These are phyloP conservation scores for Piper betle DNA, from an alignment of 164 flowering plant species.

Conservation along the genomic window DNA sequence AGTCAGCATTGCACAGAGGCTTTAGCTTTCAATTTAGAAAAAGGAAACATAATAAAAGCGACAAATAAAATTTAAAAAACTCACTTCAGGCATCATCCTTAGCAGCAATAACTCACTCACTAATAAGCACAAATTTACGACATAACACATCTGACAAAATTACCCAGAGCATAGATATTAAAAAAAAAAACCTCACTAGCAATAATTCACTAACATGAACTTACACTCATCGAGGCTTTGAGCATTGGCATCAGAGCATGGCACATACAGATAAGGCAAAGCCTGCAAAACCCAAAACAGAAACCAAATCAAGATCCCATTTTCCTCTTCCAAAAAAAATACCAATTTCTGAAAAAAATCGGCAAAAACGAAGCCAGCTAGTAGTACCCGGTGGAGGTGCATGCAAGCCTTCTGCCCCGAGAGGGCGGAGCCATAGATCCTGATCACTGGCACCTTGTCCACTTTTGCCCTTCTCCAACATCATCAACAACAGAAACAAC, in stretches of 20 bases:
- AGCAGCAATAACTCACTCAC: too few relatives aligned
- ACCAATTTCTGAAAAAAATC: too few relatives aligned
- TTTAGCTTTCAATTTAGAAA: too few relatives aligned
- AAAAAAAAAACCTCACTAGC: too few relatives aligned
- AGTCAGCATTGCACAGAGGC: too few relatives aligned
- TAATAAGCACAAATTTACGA: too few relatives aligned
- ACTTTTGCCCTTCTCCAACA: conserved; percentile 48
- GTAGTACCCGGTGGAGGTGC: conserved; percentile 60
- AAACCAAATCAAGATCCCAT: background rate
- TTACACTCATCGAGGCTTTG: conserved; percentile 40
- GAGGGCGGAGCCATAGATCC: conserved; percentile 71
- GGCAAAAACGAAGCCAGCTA: background rate
- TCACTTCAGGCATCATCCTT: too few relatives aligned
- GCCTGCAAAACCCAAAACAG: conserved; percentile 31
- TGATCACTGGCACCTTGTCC: conserved; percentile 69
- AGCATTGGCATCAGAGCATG: conserved; percentile 45
- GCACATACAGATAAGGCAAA: conserved; percentile 78
- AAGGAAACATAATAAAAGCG: too few relatives aligned
- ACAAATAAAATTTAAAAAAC: too few relatives aligned
- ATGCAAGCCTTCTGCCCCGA: conserved; percentile 81
- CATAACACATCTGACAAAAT: too few relatives aligned
- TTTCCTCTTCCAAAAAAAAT: background rate
- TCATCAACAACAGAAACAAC: background rate
- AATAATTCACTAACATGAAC: too few relatives aligned
- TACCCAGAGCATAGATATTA: too few relatives aligned